Conservation (phyloP, 371 early-diverging fungal genomes). For the Parasitella parasitica region DNA sequence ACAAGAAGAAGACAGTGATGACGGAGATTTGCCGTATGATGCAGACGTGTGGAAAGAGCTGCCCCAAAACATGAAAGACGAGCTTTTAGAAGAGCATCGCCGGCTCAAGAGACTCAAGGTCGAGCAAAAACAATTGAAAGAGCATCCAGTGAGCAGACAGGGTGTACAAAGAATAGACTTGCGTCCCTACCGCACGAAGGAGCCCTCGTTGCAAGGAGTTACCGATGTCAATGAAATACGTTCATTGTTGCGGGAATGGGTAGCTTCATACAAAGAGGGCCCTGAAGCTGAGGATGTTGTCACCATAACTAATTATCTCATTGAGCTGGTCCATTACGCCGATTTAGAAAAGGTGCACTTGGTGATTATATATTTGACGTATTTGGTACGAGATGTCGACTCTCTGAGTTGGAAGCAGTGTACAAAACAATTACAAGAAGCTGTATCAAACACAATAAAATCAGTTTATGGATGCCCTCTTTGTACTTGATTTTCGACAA, state of each 20-base stretch:
- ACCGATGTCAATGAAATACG: slow-evolving; percentile 29
- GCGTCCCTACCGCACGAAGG: not conserved
- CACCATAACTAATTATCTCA: slow-evolving; percentile 24
- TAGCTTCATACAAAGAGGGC: slow-evolving; percentile 8
- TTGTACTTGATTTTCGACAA: not conserved
- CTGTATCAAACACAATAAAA: not conserved
- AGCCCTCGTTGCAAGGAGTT: slow-evolving; percentile 32
- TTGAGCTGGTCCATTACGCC: slow-evolving; percentile 25
- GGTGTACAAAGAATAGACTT: not conserved
- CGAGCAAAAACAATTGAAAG: not conserved
- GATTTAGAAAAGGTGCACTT: slow-evolving; percentile 38
- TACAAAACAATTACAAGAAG: not conserved
- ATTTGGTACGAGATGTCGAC: slow-evolving; percentile 2
- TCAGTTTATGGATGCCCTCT: slow-evolving; percentile 13
- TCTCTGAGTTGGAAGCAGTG: slow-evolving; percentile 2
- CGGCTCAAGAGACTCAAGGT: not conserved
- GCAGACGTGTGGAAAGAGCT: slow-evolving; percentile 28
- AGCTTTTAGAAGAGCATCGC: slow-evolving; percentile 4
- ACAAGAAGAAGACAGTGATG: not conserved
- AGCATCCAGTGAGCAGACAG: not conserved
- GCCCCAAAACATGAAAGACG: slow-evolving; percentile 9
- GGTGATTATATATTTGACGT: slow-evolving; percentile 25
- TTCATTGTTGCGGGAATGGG: slow-evolving; percentile 29
- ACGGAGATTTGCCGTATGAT: slow-evolving; percentile 8
- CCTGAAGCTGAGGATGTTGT: slow-evolving; percentile 44